A percentile compares a stretch with the other conserved stretches of the same genome.
These are phyloP conservation scores for Durotheca rogersii DNA, from an alignment of 495 filamentous ascomycete genomes.

Conservation along the genomic window DNA sequence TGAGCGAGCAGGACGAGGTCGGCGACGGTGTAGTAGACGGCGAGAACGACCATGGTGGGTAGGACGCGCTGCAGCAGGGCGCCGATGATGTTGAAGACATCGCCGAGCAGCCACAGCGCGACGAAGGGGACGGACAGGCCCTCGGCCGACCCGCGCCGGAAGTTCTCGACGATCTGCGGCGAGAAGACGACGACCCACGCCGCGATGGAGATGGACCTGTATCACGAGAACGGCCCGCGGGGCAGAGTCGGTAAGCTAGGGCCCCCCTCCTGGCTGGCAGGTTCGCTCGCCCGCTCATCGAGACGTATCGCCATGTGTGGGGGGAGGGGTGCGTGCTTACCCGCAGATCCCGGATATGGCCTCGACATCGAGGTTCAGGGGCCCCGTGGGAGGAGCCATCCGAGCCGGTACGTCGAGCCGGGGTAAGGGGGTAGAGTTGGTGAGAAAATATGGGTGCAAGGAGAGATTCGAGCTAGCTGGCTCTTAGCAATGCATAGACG, in stretches of 20 bases:
- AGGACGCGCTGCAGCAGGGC: constrained; percentile 90
- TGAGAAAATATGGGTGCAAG: constrained; percentile 1
- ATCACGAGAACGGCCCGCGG: constrained; percentile 1
- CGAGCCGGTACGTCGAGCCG: constrained; percentile 4
- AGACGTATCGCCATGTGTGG: neutral
- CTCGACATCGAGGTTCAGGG: constrained; percentile 73
- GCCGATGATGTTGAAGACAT: constrained; percentile 96
- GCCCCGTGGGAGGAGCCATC: constrained; percentile 71
- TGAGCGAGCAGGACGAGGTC: constrained; percentile 85
- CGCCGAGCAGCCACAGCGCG: constrained; percentile 84
- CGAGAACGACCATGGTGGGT: constrained; percentile 93
- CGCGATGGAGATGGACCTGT: constrained; percentile 90
- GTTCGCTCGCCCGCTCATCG: too few species aligned
- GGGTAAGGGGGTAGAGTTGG: neutral
- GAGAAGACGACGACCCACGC: constrained; percentile 99
- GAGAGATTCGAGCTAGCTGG: too few species aligned
- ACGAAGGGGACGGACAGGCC: constrained; percentile 89
- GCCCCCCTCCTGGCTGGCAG: too few species aligned
- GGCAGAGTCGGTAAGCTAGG: too few species aligned
- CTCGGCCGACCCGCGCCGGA: constrained; percentile 80
- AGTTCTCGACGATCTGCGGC: constrained; percentile 95
- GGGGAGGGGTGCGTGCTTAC: constrained; percentile 42
- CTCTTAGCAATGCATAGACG: too few species aligned
- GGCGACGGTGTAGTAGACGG: constrained; percentile 92
- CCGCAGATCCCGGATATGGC: constrained; percentile 88